Conservation (phyloP, 352 stramenopile species). For the Pythium phragmiticola region DNA sequence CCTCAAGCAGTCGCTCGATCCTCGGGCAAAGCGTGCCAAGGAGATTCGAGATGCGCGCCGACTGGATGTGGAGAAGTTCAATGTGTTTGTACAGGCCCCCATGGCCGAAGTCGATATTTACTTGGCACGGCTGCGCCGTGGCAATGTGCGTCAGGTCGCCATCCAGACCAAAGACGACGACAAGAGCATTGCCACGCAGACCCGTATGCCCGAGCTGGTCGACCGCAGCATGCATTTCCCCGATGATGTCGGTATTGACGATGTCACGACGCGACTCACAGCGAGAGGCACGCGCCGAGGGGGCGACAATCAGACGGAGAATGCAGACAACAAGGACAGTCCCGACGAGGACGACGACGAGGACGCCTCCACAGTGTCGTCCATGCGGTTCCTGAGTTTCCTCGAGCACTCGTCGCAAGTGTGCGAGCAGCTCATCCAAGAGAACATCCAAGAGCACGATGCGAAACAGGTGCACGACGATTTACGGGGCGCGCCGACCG, state of each 20-base stretch:
- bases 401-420: slow-evolving; percentile 57
- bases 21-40: slow-evolving; percentile 53
- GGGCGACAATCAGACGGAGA: slow-evolving; percentile 15
- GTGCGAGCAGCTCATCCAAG: slow-evolving; percentile 53
- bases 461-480: slow-evolving; percentile 6
- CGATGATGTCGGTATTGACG: slow-evolving; percentile 69
- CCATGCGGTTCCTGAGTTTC: slow-evolving; percentile 57
- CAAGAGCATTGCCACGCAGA: slow-evolving; percentile 47
- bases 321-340: slow-evolving; percentile 22
- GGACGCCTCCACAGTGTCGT: slow-evolving; percentile 27
- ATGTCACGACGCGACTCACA: neutral
- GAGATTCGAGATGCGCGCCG: slow-evolving; percentile 62
- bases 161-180: slow-evolving; percentile 63
- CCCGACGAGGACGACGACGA: slow-evolving; percentile 7
- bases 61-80: slow-evolving; percentile 69
- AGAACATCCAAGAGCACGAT: slow-evolving; percentile 40
- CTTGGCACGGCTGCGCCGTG: slow-evolving; percentile 46
- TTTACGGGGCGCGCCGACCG: slow-evolving; percentile 2
- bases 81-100: slow-evolving; percentile 57
- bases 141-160: slow-evolving; percentile 49
- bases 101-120: slow-evolving; percentile 62
- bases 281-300: slow-evolving; percentile 12
- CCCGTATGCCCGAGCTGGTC: slow-evolving; percentile 36
- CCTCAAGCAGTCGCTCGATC: slow-evolving; percentile 70
- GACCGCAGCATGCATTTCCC: slow-evolving; percentile 73